Evolutionary conservation across 192 early-diverging fungal genomes (phyloP).

Genomic region (Chytriomyces hyalinus): DNA sequence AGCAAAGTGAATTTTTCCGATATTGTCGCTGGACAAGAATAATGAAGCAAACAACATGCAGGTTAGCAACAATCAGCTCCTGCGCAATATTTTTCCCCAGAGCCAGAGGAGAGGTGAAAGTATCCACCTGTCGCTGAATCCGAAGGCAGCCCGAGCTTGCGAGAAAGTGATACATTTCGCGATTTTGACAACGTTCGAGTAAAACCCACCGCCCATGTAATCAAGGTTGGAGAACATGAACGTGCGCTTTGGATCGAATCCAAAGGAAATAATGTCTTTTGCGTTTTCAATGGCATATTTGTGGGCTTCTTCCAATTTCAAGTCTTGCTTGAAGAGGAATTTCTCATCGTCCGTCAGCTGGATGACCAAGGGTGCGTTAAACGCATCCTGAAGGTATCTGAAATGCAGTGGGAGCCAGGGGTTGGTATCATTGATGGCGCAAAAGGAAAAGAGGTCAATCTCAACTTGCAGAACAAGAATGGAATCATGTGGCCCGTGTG

Average conservation of each 20-base stretch:
- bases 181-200: slow-evolving; percentile 90
- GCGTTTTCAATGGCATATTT: slow-evolving; percentile 82
- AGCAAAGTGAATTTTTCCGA: slow-evolving; percentile 95
- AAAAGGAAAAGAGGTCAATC: background rate
- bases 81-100: background rate
- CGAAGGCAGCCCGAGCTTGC: slow-evolving; percentile 86
- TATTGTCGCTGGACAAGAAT: slow-evolving; percentile 64
- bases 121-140: slow-evolving; percentile 77
- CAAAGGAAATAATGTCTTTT: slow-evolving; percentile 92
- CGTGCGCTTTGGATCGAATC: slow-evolving; percentile 93
- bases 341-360: slow-evolving; percentile 99
- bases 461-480: slow-evolving; percentile 93
- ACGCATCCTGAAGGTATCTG: slow-evolving; percentile 94
- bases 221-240: slow-evolving; percentile 95
- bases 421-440: background rate
- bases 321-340: slow-evolving; percentile 90
- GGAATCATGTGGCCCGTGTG: slow-evolving; percentile 97
- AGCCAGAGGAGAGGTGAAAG: background rate
- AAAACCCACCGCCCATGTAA: slow-evolving; percentile 91
- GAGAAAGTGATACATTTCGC: slow-evolving; percentile 84
- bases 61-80: background rate
- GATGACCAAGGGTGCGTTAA: slow-evolving; percentile 92
- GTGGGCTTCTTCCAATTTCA: slow-evolving; percentile 81
- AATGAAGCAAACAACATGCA: background rate
- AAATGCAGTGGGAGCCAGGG: background rate